phyloP scores from a whole-genome alignment of 192 early-diverging fungal genomes.

The Coemansia sp. region DNA sequence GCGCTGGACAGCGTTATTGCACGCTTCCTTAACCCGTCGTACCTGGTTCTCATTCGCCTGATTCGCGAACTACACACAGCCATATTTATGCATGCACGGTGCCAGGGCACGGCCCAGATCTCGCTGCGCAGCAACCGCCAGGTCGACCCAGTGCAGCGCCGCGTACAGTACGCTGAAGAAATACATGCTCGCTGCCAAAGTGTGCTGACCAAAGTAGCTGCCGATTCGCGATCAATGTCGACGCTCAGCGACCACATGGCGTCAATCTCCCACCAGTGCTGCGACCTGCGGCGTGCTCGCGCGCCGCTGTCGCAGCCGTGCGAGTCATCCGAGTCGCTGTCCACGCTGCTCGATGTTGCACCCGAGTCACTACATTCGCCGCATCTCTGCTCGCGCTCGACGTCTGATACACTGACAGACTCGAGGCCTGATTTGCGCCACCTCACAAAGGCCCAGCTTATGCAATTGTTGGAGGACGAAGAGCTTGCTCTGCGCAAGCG shows the following conservation, averaged over 20 bases:
- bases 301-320: neutral
- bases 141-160: constrained; percentile 42
- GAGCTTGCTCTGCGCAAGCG: constrained; percentile 14
- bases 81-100: constrained; percentile 30
- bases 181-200: constrained; percentile 35
- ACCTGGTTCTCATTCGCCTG: constrained; percentile 17
- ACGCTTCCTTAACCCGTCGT: constrained; percentile 25
- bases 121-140: constrained; percentile 35
- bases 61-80: constrained; percentile 36
- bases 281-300: constrained; percentile 9
- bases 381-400: constrained; percentile 14
- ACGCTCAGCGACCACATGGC: constrained; percentile 26
- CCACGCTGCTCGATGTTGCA: constrained; percentile 13
- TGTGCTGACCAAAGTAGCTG: constrained; percentile 10
- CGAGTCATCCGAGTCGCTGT: constrained; percentile 19
- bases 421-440: neutral
- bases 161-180: constrained; percentile 37
- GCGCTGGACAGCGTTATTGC: constrained; percentile 28
- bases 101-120: constrained; percentile 34
- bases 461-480: constrained; percentile 4
- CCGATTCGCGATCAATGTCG: constrained; percentile 10
- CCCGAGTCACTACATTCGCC: constrained; percentile 1
- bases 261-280: constrained; percentile 24
- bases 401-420: constrained; percentile 16
- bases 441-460: constrained; percentile 4